These are phyloP conservation scores for Cryphonectria naterciae DNA, from an alignment of 2,329 filamentous ascomycete species.

Conservation along the genomic window DNA sequence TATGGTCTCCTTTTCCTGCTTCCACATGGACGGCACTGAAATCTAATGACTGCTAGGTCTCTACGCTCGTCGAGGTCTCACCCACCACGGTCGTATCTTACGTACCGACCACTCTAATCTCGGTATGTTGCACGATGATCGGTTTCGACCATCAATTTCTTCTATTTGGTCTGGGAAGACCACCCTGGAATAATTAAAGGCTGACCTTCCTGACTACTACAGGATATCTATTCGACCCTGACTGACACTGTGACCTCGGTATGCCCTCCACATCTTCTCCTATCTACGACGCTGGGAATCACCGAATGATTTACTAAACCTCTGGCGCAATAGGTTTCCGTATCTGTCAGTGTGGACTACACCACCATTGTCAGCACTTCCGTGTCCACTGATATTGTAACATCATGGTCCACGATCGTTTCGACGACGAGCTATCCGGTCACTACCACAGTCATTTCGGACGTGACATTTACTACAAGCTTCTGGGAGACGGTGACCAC, in stretches of 20 bases:
- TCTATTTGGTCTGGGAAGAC: background rate
- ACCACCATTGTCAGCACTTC: background rate
- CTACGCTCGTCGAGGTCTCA: slow-evolving; percentile 1
- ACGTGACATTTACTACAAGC: slow-evolving; percentile 25
- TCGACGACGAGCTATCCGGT: slow-evolving; percentile 12
- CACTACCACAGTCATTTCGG: slow-evolving; percentile 29
- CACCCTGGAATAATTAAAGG: background rate
- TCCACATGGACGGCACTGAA: no score
- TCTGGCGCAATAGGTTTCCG: background rate
- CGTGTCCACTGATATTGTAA: background rate
- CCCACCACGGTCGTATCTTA: background rate
- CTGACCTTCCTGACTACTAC: background rate
- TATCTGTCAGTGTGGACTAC: background rate
- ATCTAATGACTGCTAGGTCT: slow-evolving; percentile 4
- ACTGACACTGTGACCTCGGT: slow-evolving; percentile 9
- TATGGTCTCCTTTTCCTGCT: background rate
- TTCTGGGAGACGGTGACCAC: slow-evolving; percentile 9
- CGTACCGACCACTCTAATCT: slow-evolving; percentile 9
- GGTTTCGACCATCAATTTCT: background rate
- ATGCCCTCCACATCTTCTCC: background rate
- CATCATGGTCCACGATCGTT: background rate
- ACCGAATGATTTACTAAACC: background rate
- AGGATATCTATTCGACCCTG: slow-evolving; percentile 9
- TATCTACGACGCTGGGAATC: background rate
- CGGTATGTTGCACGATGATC: background rate